These are phyloP conservation scores for Scheffersomyces lignosus DNA, from an alignment of 805 yeast species.

Conservation along the genomic window DNA sequence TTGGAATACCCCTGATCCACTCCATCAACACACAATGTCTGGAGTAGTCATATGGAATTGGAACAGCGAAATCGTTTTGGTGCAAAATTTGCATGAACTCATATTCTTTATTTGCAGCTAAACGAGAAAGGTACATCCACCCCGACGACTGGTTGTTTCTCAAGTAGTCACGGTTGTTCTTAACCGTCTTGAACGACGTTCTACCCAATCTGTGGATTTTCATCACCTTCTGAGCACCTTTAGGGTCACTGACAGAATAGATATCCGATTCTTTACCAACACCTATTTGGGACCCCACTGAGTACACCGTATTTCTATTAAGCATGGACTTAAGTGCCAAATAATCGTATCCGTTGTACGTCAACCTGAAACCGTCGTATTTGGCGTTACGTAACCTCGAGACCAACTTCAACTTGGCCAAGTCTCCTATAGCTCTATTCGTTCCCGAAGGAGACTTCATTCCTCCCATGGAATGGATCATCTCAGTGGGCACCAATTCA, in stretches of 20 bases:
- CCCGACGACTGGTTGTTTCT: constrained; percentile 69
- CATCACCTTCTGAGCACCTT: constrained; percentile 66
- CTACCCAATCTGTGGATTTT: constrained; percentile 94
- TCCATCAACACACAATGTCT: constrained; percentile 95
- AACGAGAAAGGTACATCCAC: constrained; percentile 89
- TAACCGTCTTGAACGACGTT: constrained; percentile 88
- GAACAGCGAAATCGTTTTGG: constrained; percentile 79
- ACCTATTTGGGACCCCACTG: constrained; percentile 86
- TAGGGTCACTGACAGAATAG: constrained; percentile 70
- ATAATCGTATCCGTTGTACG: constrained; percentile 90
- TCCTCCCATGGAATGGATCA: constrained; percentile 80
- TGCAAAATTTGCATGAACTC: constrained; percentile 80
- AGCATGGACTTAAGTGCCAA: constrained; percentile 84
- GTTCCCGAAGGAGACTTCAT: constrained; percentile 75
- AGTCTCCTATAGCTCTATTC: constrained; percentile 73
- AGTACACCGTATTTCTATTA: constrained; percentile 68
- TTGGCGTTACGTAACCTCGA: constrained; percentile 83
- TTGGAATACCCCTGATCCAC: constrained; percentile 82
- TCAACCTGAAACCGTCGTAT: constrained; percentile 90
- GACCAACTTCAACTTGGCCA: constrained; percentile 82
- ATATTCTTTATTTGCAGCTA: constrained; percentile 92
- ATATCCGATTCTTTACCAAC: constrained; percentile 98
- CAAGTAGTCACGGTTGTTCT: constrained; percentile 90
- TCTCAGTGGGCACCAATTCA: constrained; percentile 86
- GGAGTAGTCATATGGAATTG: constrained; percentile 83